Conservation (phyloP, 2,329 filamentous ascomycete genomes). For the Pseudogymnoascus sp. region DNA sequence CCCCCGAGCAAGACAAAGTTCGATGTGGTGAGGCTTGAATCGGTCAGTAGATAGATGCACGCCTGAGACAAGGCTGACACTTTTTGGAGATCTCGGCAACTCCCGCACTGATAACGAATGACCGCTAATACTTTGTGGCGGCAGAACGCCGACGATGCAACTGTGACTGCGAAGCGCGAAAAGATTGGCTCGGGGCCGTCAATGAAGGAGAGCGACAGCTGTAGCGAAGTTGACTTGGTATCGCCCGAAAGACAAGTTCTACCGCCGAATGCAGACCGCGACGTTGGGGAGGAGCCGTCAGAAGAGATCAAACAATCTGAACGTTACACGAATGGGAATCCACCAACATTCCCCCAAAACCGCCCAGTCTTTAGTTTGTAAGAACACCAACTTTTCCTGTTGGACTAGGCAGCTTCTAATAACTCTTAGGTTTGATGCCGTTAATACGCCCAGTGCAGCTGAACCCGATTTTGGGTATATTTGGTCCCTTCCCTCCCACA, state of each 20-base stretch:
- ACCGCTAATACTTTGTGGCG: constrained; percentile 2
- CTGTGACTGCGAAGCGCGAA: not conserved
- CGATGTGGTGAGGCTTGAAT: not conserved
- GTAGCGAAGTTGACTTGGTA: not conserved
- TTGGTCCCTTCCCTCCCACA: not conserved
- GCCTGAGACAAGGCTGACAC: not conserved
- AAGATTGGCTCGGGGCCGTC: not conserved
- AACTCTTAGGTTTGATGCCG: not conserved
- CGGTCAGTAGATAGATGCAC: not conserved
- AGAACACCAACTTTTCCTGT: not conserved
- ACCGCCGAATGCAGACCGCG: not conserved
- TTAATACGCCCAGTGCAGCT: not conserved
- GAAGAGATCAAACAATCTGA: not conserved
- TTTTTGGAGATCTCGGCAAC: constrained; percentile 5
- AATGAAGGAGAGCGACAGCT: constrained; percentile 1
- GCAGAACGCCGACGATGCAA: not conserved
- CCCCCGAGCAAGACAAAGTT: not conserved
- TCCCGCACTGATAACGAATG: constrained; percentile 5
- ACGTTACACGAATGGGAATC: not conserved
- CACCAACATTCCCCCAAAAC: not conserved
- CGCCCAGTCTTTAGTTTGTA: not conserved
- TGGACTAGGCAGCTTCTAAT: not conserved
- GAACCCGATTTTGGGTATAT: constrained; percentile 3
- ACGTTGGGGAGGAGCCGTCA: not conserved
- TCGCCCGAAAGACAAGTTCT: not conserved